These are phyloP conservation scores for Phytophthora sp. DNA, from an alignment of 352 stramenopile species.

Conservation along the genomic window DNA sequence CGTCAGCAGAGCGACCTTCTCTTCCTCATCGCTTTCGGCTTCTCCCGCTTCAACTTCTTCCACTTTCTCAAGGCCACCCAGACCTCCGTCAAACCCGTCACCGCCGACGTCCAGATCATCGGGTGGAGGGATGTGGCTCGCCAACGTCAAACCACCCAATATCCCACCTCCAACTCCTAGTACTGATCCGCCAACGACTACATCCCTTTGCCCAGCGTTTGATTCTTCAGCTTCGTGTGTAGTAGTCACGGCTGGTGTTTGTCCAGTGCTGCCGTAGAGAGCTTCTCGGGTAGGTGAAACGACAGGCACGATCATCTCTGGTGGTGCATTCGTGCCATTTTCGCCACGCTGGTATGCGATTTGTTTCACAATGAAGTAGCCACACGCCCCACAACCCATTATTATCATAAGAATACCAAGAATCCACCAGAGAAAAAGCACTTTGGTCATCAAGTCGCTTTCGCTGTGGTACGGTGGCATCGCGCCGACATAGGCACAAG, in stretches of 20 bases:
- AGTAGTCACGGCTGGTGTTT: neutral
- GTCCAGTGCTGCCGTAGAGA: constrained; percentile 14
- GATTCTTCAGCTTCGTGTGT: neutral
- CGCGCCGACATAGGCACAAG: constrained; percentile 25
- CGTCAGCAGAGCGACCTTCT: constrained; percentile 11
- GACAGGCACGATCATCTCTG: constrained; percentile 7
- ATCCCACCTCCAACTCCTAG: neutral
- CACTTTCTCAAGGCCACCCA: constrained; percentile 14
- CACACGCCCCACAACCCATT: neutral
- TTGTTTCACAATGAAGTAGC: constrained; percentile 16
- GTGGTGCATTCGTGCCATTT: neutral
- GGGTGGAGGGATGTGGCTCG: neutral
- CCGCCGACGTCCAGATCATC: constrained; percentile 10
- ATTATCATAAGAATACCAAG: constrained; percentile 11
- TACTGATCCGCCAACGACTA: neutral
- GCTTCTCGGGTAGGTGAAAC: constrained; percentile 16
- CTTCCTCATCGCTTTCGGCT: constrained; percentile 1
- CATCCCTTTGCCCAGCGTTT: neutral
- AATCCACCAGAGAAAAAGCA: constrained; percentile 26
- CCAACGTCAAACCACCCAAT: neutral
- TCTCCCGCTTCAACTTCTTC: constrained; percentile 8
- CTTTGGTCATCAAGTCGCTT: constrained; percentile 25
- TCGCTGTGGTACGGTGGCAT: constrained; percentile 21
- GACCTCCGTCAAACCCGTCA: constrained; percentile 21
- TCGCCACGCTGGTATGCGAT: neutral